Evolutionary conservation across 305 asterid species (phyloP), one percentile per base, ranked within the genome.

Genomic region (Ajuga reptans): DNA sequence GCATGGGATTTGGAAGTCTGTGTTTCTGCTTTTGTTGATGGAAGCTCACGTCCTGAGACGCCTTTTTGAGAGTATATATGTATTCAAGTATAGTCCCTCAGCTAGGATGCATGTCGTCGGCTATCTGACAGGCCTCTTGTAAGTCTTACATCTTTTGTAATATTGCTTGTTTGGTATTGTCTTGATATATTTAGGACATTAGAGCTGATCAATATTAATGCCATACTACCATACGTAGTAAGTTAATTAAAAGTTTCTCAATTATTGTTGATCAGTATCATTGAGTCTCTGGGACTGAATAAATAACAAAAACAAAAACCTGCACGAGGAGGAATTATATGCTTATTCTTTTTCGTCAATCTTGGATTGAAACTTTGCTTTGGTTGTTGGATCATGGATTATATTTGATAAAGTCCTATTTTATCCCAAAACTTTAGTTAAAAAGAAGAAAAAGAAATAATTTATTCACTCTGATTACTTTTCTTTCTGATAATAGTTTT

Each of bases 31-130:
- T 80, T 52, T 92, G 37, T 79, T 92, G 76, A 85, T 92, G 89
- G 96, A 88, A 75, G 80, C 83, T 75, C 98, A 92, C 54, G 81
- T 85, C 27, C n/a, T 88, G 65, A 79, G 91, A 24, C 89, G 95
- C 63, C 95, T 88, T 80, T 72, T 71, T 68, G 98, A 92, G 86
- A 79, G 90, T 17, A 71, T 88, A 70, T 85, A 87, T 16, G 80
- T 92, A 7, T 89, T 89, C 81, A 85, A 86, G 64, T 90, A 88
- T 66, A 84, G 95, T 51, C 96, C 98, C 66, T 75, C 85, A 12
- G 97, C 97, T 79, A 81, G 84, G 78, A 86, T 92, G 98, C 97
- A 90, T 77, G 63, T 90, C 61, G 33, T 72, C 1, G 97, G 87
- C 66, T 88, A 92, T 72, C 79, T 90, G 68, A 66, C 81, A 1